Evolutionary conservation across 1,284 basidiomycete genomes (phyloP), one percentile per base, ranked within the genome.

Genomic region (Dichomitus squalens): DNA sequence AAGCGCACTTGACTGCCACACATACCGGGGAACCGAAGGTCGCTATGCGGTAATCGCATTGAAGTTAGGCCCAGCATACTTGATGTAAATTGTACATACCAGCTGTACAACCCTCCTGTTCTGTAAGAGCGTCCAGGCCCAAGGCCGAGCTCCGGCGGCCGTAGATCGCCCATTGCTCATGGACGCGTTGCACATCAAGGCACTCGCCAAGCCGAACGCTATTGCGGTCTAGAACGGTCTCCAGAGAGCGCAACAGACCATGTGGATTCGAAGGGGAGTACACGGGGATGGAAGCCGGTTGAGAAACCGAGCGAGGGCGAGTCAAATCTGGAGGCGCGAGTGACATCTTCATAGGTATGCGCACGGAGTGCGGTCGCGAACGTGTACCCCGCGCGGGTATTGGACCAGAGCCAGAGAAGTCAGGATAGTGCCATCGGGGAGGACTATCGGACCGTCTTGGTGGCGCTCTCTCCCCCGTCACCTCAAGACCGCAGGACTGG

Each of bases 1-100:
- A 80, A 0, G 82, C 79, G 52, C 80, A 78, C 21, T 75, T 65
- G 2, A 78, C 69, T 4, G 79, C 76, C 31, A 80, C 74, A 5
- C 75, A 70, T 18, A 86, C 68, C 0, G 80, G 71, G 38, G 78
- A 70, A 1, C 82, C 82, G 54, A 86, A 82, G 1, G 82, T 79
- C 46, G 72, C 80, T 83, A 53, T 12, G 21, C 21, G 29, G 29
- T 27, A 29, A 18, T 47, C 29, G 29, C 29, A n/a, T 31, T 11
- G 29, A 5, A 47, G 44, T 20, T 27, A 23, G 27, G 41, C 41
- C 29, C 27, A 31, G n/a, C 44, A 33, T 27, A 18, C 31, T 47
- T 11, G 18, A 14, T 31, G 6, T 11, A 31, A 31, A 31, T 18
- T 21, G 29, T 34, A 47, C 43, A 20, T 38, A 40, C 41, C 27